These are phyloP conservation scores for Saccharomyces kudriavzevii DNA, from an alignment of 805 yeast genomes.

Conservation along the genomic window DNA sequence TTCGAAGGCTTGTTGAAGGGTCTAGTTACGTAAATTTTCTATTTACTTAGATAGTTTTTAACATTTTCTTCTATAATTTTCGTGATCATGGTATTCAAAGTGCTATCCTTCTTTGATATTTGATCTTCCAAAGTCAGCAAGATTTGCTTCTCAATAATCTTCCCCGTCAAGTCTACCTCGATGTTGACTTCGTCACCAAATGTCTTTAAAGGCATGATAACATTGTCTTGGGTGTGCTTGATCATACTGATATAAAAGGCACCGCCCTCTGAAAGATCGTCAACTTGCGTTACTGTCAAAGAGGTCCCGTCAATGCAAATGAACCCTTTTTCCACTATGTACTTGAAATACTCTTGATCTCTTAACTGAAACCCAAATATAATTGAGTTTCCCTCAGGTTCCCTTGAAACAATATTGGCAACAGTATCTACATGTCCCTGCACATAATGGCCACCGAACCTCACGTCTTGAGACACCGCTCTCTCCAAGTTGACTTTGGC, in stretches of 20 bases:
- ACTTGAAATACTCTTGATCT: slow-evolving; percentile 51
- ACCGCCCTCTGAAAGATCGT: slow-evolving; percentile 34
- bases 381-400: slow-evolving; percentile 67
- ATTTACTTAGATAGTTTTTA: slow-evolving; percentile 8
- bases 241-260: slow-evolving; percentile 85
- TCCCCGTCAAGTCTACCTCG: slow-evolving; percentile 93
- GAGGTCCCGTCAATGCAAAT: slow-evolving; percentile 90
- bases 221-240: slow-evolving; percentile 79
- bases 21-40: neutral
- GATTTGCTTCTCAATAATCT: slow-evolving; percentile 82
- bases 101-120: slow-evolving; percentile 40
- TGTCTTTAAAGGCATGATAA: slow-evolving; percentile 58
- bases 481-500: slow-evolving; percentile 79
- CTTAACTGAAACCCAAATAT: slow-evolving; percentile 65
- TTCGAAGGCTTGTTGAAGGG: neutral
- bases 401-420: slow-evolving; percentile 50
- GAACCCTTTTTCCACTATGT: slow-evolving; percentile 92
- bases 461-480: slow-evolving; percentile 66
- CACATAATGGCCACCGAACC: slow-evolving; percentile 96
- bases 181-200: slow-evolving; percentile 68
- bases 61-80: slow-evolving; percentile 41
- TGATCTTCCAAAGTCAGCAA: slow-evolving; percentile 47
- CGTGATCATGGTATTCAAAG: slow-evolving; percentile 43
- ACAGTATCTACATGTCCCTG: slow-evolving; percentile 96
- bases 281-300: slow-evolving; percentile 75